phyloP scores from a whole-genome alignment of 2,329 filamentous ascomycete species.

The Mollisiaceae sp. region DNA sequence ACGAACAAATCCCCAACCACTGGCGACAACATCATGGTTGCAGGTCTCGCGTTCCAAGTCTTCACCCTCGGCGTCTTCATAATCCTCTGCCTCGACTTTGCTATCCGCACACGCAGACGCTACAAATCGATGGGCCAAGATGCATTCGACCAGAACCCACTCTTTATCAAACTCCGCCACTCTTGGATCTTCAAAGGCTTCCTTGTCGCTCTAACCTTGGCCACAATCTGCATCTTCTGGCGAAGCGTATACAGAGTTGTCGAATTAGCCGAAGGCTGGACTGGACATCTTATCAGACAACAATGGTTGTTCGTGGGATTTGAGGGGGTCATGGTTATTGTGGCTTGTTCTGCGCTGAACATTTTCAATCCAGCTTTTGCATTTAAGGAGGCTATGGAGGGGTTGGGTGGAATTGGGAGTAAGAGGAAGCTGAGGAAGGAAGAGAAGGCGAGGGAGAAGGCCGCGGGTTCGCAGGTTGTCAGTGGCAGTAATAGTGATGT shows the following conservation, averaged over 20 bases:
- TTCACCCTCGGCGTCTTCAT: conserved; percentile 59
- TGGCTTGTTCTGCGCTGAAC: conserved; percentile 52
- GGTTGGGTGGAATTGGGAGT: conserved; percentile 21
- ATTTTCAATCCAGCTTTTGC: conserved; percentile 48
- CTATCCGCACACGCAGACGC: conserved; percentile 36
- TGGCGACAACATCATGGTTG: conserved; percentile 69
- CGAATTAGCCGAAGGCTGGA: conserved; percentile 66
- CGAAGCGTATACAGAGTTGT: conserved; percentile 61
- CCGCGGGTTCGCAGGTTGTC: not conserved
- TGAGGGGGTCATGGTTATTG: conserved; percentile 57
- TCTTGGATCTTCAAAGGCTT: conserved; percentile 34
- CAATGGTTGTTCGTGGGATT: conserved; percentile 62
- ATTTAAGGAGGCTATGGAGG: conserved; percentile 23
- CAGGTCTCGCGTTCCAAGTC: conserved; percentile 66
- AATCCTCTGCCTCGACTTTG: conserved; percentile 44
- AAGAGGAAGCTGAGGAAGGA: conserved; percentile 22
- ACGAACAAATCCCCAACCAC: conserved; percentile 43
- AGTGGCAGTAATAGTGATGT: conserved; percentile 22
- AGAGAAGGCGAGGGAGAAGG: conserved; percentile 14
- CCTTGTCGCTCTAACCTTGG: conserved; percentile 46
- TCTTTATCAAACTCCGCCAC: conserved; percentile 20
- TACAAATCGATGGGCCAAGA: conserved; percentile 42
- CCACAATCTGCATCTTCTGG: conserved; percentile 60
- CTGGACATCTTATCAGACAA: conserved; percentile 59
- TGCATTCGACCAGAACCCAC: conserved; percentile 31